Conservation (phyloP, 352 stramenopile genomes). For the Globisporangium irregulare region DNA sequence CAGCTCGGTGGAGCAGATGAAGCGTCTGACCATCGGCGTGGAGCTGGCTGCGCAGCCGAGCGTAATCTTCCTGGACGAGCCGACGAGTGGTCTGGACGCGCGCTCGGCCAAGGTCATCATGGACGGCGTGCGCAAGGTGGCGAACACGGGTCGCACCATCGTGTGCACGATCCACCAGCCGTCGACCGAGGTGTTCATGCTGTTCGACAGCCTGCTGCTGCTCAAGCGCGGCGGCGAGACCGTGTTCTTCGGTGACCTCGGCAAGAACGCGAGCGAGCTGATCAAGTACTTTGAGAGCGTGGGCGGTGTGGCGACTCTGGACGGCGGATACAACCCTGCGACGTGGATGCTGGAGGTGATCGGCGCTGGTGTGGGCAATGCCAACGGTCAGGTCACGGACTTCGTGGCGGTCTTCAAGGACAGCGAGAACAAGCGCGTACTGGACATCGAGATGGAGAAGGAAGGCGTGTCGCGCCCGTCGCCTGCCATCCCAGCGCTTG, state of each 20-base stretch:
- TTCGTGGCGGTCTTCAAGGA: too few species aligned
- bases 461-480: too few species aligned
- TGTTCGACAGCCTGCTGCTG: slow-evolving; percentile 50
- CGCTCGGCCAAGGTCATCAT: slow-evolving; percentile 64
- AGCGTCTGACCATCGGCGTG: slow-evolving; percentile 33
- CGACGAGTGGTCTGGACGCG: too few species aligned
- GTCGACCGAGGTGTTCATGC: slow-evolving; percentile 72
- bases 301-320: neutral
- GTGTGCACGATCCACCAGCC: slow-evolving; percentile 92
- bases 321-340: slow-evolving; percentile 37
- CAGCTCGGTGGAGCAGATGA: slow-evolving; percentile 27
- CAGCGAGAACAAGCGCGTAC: too few species aligned
- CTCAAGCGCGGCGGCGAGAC: too few species aligned
- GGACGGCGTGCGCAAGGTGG: slow-evolving; percentile 83
- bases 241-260: too few species aligned
- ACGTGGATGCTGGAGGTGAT: slow-evolving; percentile 22
- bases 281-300: too few species aligned
- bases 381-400: too few species aligned
- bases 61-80: slow-evolving; percentile 59
- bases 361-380: slow-evolving; percentile 5
- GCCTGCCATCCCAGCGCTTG: too few species aligned
- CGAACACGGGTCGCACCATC: slow-evolving; percentile 62
- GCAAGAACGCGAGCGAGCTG: too few species aligned
- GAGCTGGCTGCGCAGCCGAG: slow-evolving; percentile 67
- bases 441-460: too few species aligned